Base-by-base conservation (phyloP, 305 asterid species). In the Euphrasia arctica region DNA sequence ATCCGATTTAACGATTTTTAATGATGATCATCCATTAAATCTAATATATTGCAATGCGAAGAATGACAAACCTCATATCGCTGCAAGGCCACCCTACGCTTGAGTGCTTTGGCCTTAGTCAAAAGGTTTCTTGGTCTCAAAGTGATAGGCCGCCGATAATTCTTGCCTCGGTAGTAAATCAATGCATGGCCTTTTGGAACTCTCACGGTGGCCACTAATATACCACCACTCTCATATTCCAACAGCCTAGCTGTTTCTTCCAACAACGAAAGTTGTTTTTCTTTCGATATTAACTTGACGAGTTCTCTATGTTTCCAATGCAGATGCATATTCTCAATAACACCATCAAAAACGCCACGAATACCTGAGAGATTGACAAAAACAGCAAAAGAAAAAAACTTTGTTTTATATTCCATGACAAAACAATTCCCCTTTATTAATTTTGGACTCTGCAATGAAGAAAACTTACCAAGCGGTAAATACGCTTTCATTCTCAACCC, bases 241-340 rank as follows among this genome's bases (percentile, higher is more conserved):
- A 93, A 76, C 52, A 93, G 95, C 70, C 93, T 80, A 22, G 95
- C 94, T 60, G 97, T 80, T 82, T 93, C 99, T 82, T 93, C 97
- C 66, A 78, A 96, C 70, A 90, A 88, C 54, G 94, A 77, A 72
- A 77, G 73, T 63, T 74, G 85, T 69, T 93, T 93, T 73, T 93
- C 97, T 64, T 93, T 93, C 10, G 99, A 93, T 77, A 93, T 84
- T 72, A 93, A 76, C 81, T 93, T 93, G 31, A 93, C 99, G 25
- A 93, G 90, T 75, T 93, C 99, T 76, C 99, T 88, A 68, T 90
- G 96, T 77, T 93, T 93, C 99, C 99, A 90, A 52, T 93, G 99
- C 48, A 93, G 86, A 79, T 93, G 97, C 99, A 93, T 93, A 83
- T 93, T 93, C 82, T 90, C 99, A 69, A 93, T 86, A 72, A 90